Percentiles rank a stretch among this genome's conserved stretches.
Evolutionary conservation across 352 stramenopile genomes (phyloP).

Genomic region (Phytophthora palmivora): DNA sequence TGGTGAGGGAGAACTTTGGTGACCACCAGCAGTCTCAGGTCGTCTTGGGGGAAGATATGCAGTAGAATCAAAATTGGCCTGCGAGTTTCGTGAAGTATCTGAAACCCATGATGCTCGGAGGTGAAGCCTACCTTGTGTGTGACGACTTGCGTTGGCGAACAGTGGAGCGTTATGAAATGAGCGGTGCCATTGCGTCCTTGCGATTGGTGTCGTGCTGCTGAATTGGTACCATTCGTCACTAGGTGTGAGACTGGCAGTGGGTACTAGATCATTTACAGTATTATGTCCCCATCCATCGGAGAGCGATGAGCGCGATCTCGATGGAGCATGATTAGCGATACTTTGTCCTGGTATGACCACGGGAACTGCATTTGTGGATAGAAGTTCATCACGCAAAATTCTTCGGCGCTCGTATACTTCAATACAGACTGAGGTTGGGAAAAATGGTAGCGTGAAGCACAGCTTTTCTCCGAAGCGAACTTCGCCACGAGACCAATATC

Average conservation of each 20-base stretch:
- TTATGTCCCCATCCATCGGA: constrained; percentile 15
- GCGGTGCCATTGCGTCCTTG: constrained; percentile 51
- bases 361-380: constrained; percentile 62
- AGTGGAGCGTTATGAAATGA: constrained; percentile 66
- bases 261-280: constrained; percentile 22
- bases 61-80: not conserved
- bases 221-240: constrained; percentile 84
- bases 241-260: constrained; percentile 52
- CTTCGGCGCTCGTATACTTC: constrained; percentile 57
- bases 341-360: constrained; percentile 58
- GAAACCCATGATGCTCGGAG: constrained; percentile 53
- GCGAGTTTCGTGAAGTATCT: constrained; percentile 2
- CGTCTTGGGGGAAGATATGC: constrained; percentile 36
- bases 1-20: constrained; percentile 7
- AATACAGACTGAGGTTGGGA: constrained; percentile 55
- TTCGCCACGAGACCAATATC: constrained; percentile 39
- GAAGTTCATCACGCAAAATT: constrained; percentile 38
- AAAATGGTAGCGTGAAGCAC: constrained; percentile 52
- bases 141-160: constrained; percentile 49
- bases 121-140: constrained; percentile 57
- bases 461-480: constrained; percentile 59
- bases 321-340: constrained; percentile 13
- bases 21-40: constrained; percentile 21
- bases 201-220: constrained; percentile 52
- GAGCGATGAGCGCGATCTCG: constrained; percentile 1